Conservation (phyloP, 202 grass and related monocot genomes). For the Musa balbisiana region DNA sequence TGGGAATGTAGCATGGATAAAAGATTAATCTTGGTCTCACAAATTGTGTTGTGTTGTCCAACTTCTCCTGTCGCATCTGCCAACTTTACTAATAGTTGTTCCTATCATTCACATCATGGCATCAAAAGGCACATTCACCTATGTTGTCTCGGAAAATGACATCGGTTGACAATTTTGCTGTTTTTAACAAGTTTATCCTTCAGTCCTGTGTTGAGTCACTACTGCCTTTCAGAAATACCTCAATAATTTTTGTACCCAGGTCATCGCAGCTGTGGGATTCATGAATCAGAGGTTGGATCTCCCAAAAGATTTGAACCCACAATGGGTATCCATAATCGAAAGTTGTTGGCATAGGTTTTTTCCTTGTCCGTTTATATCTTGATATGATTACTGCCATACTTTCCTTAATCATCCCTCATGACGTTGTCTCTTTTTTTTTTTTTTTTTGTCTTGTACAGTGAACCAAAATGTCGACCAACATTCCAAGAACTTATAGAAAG, state of each 20-base stretch:
- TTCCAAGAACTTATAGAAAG: constrained; percentile 83
- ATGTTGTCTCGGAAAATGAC: not conserved
- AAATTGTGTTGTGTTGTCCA: not conserved
- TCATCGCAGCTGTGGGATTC: constrained; percentile 90
- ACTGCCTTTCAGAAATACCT: not conserved
- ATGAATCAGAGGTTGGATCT: constrained; percentile 94
- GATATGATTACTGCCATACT: not conserved
- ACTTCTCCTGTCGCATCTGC: not conserved
- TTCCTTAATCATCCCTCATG: not conserved
- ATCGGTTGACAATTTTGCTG: not conserved
- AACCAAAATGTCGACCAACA: constrained; percentile 54
- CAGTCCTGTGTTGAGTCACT: not conserved
- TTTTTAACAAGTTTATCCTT: too few relatives aligned
- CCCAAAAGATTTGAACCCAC: constrained; percentile 56
- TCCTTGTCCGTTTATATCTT: not conserved
- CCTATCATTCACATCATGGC: not conserved
- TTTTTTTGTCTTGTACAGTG: constrained; percentile 35
- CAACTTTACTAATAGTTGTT: not conserved
- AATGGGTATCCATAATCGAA: constrained; percentile 74
- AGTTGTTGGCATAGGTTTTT: constrained; percentile 90
- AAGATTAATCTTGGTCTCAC: not conserved
- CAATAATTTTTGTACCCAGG: constrained; percentile 26
- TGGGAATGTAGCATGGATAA: not conserved
- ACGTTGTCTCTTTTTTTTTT: constrained; percentile 1
- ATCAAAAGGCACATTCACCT: not conserved